A percentile compares a stretch with the other conserved stretches of the same genome.
Conservation (phyloP, 257 asterid species). For the Thymus quinquecostatus region DNA sequence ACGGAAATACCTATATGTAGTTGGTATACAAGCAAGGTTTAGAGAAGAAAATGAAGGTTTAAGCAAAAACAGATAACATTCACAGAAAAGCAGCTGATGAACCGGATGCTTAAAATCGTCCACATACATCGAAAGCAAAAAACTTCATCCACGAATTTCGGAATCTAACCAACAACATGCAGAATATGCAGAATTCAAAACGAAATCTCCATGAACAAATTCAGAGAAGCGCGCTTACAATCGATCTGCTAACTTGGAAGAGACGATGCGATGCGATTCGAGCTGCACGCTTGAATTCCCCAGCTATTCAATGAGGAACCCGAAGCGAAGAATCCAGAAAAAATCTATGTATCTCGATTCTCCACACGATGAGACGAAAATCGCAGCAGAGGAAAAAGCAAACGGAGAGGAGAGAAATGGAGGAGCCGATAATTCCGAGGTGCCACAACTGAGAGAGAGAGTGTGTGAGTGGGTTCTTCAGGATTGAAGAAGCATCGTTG, state of each 20-base stretch:
- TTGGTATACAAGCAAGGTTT: neutral
- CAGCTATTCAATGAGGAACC: slow-evolving; percentile 17
- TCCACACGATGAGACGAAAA: slow-evolving; percentile 11
- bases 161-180: slow-evolving; percentile 26
- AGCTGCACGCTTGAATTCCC: neutral
- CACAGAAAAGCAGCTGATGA: neutral
- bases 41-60: neutral
- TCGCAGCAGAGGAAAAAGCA: neutral
- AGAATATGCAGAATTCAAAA: slow-evolving; percentile 31
- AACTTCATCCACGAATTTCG: neutral
- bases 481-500: slow-evolving; percentile 36
- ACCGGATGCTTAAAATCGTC: neutral
- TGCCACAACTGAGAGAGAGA: slow-evolving; percentile 42
- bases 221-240: slow-evolving; percentile 13
- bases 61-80: neutral
- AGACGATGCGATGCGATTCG: neutral
- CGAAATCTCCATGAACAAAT: slow-evolving; percentile 2
- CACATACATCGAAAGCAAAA: slow-evolving; percentile 16
- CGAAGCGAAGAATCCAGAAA: slow-evolving; percentile 18
- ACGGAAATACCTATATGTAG: neutral
- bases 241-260: slow-evolving; percentile 15
- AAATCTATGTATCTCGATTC: slow-evolving; percentile 8
- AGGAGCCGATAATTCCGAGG: slow-evolving; percentile 32
- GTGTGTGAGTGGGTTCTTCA: slow-evolving; percentile 21
- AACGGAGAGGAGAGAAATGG: neutral